These are phyloP conservation scores for Haematococcus lacustris DNA, from an alignment of 139 green algal species.

Conservation along the genomic window DNA sequence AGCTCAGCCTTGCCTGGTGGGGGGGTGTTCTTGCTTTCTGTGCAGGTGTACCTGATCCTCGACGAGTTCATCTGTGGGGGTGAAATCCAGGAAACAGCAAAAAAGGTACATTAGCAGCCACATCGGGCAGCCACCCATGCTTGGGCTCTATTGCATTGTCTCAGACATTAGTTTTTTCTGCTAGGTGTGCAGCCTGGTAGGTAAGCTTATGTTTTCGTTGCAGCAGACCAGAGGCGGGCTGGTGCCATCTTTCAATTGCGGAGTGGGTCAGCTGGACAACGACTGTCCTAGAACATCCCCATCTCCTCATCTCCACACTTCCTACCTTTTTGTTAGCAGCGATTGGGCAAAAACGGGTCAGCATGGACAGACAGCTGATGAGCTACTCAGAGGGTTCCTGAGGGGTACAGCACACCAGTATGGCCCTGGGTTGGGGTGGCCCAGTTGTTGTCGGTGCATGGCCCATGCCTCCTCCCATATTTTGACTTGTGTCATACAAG, in stretches of 20 bases:
- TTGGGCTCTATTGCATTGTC: no score
- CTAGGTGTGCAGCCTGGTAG: no score
- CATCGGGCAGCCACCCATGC: background rate
- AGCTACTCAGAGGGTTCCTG: no score
- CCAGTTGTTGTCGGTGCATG: background rate
- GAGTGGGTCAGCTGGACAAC: background rate
- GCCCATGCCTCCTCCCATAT: background rate
- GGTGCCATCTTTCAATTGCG: background rate
- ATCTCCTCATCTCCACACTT: no score
- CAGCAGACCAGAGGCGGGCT: background rate
- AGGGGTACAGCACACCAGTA: background rate
- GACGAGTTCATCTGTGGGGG: constrained; percentile 98
- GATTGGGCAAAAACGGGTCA: no score
- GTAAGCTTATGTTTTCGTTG: background rate
- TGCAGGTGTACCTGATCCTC: constrained; percentile 92
- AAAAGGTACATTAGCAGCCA: constrained; percentile 61
- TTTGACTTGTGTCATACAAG: no score
- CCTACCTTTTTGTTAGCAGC: background rate
- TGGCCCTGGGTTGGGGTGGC: background rate
- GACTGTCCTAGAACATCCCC: background rate
- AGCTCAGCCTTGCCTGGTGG: no score
- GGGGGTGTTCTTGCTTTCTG: no score
- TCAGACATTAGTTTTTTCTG: no score
- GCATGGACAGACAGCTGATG: no score
- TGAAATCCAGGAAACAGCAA: constrained; percentile 96